Evolutionary conservation across 2,329 filamentous ascomycete genomes (phyloP), one percentile per base, ranked within the genome.

Genomic region (Fusarium marasasianum): DNA sequence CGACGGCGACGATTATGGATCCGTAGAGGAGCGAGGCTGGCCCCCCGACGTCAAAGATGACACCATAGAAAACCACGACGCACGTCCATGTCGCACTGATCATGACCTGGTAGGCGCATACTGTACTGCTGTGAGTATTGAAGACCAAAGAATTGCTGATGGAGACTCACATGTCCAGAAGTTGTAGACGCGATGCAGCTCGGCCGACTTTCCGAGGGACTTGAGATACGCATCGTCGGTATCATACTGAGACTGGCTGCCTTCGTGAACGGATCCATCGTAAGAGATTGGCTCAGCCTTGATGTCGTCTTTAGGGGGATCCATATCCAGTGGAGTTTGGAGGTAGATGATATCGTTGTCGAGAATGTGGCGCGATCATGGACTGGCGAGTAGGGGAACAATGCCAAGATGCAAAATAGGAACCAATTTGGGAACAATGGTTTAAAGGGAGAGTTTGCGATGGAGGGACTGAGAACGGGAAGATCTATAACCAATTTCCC

Each of bases 11-110:
- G 35, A 71, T 70, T 22, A 71, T 70, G 6, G 69, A 65, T 4
- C 59, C 61, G 14, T 71, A 71, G 3, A 71, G 51, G 17, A 71
- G 61, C 0, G 43, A 48, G 6, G 55, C 50, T 17, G 69, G 69
- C 2, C 69, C 69, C 5, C 69, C 66, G 4, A 71, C 50, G 20
- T 70, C 66, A 5, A 71, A 71, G 1, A 71, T 64, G 10, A 53
- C 62, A 8, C 66, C 56, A 10, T 71, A 71, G 9, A 71, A 38
- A 4, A 71, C 69, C 7, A 71, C 53, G 22, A 65, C 55, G 26
- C 69, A 71, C 12, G 69, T 71, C 69, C 69, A 71, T 41, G 59
- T 71, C 4, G 69, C 69, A 12, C 55, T 66, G 22, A 71, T 71
- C 69, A 71, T 64, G 3, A 71, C 56, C 22, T 71, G 69, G 13